A percentile compares a stretch with the other conserved stretches of the same genome.
phyloP scores from a whole-genome alignment of 768 basidiomycete genomes.

The Scleroderma citrinum region DNA sequence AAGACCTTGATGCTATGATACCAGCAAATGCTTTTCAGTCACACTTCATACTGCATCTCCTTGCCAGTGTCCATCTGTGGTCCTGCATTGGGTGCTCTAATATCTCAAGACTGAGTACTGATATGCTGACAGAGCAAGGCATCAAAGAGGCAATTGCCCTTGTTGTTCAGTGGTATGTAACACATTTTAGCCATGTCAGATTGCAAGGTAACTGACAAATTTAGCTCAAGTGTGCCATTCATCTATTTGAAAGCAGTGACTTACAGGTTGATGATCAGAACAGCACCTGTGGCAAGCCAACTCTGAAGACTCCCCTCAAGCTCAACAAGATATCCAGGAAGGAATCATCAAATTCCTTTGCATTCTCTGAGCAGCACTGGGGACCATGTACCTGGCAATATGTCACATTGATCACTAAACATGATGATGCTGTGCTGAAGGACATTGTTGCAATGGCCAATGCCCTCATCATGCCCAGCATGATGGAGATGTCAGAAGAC shows the following conservation, averaged over 20 bases:
- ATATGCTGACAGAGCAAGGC: background rate
- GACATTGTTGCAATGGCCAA: background rate
- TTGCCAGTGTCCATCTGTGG: background rate
- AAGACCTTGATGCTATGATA: background rate
- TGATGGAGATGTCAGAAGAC: too few species aligned
- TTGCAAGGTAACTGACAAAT: background rate
- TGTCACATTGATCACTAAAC: background rate
- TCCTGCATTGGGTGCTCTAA: background rate
- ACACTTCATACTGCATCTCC: background rate
- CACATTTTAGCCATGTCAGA: background rate
- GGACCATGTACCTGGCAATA: background rate
- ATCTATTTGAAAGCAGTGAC: background rate
- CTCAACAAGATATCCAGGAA: background rate
- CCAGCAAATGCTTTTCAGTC: background rate
- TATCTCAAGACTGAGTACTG: background rate
- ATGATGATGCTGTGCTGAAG: background rate
- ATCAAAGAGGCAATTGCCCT: background rate
- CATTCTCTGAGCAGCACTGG: background rate
- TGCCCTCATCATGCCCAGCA: background rate
- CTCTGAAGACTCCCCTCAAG: background rate
- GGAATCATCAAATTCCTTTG: background rate
- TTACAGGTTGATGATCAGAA: background rate
- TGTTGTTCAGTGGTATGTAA: background rate
- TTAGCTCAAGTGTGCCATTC: background rate
- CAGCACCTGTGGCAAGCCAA: background rate